These are phyloP conservation scores for Epichloe hybrida DNA, from an alignment of 2,329 filamentous ascomycete genomes.

Conservation along the genomic window DNA sequence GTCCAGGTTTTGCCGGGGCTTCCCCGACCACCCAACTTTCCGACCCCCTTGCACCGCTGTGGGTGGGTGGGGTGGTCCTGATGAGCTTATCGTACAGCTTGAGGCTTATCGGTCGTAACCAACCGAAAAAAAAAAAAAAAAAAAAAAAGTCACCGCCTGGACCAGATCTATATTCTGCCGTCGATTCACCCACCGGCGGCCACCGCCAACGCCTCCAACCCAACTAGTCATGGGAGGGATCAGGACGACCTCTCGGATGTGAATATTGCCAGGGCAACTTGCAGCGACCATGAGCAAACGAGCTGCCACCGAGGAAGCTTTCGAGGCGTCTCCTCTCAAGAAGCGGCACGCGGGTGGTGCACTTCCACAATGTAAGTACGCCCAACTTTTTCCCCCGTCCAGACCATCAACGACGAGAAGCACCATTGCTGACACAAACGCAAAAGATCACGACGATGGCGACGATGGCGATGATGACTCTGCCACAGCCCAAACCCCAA, in stretches of 20 bases:
- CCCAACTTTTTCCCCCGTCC: background rate
- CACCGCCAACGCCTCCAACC: no score
- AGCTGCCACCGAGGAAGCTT: slow-evolving; percentile 12
- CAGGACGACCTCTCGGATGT: background rate
- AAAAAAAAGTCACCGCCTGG: slow-evolving; percentile 19
- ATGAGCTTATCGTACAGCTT: background rate
- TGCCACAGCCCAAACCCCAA: slow-evolving; percentile 19
- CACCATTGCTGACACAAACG: background rate
- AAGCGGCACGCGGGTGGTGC: slow-evolving; percentile 10
- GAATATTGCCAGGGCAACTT: background rate
- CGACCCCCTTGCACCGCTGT: background rate
- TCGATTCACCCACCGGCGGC: background rate
- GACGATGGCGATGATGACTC: slow-evolving; percentile 22
- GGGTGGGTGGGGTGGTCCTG: background rate
- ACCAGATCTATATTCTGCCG: slow-evolving; percentile 21
- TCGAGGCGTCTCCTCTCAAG: slow-evolving; percentile 15
- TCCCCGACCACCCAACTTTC: slow-evolving; percentile 10
- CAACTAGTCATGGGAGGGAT: background rate
- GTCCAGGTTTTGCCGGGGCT: slow-evolving; percentile 17
- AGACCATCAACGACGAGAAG: background rate
- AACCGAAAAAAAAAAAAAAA: slow-evolving; percentile 12
- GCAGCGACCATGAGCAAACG: slow-evolving; percentile 20
- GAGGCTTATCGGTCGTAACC: slow-evolving; percentile 12
- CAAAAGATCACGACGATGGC: slow-evolving; percentile 6
- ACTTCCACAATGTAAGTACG: slow-evolving; percentile 13